Conservation (phyloP, 495 filamentous ascomycete genomes). For the Talaromyces stipitatus region DNA sequence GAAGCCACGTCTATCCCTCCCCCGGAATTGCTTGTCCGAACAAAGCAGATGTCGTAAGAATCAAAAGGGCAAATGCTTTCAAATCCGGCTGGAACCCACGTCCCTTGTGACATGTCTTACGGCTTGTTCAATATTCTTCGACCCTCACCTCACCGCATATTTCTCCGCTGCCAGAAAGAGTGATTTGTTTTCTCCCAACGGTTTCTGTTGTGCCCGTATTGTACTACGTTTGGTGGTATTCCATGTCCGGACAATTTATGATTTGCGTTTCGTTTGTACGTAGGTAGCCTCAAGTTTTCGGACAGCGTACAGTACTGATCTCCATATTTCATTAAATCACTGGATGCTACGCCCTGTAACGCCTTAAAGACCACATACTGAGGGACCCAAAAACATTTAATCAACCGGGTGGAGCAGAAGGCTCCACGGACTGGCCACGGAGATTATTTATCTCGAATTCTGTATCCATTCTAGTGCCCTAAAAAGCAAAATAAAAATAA, state of each 20-base stretch:
- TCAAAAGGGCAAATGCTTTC: not conserved
- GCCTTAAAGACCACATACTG: not conserved
- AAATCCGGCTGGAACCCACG: not conserved
- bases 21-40: not conserved
- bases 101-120: not conserved
- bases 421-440: not conserved
- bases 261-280: not conserved
- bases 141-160: slow-evolving; percentile 6
- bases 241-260: not conserved
- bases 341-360: not conserved
- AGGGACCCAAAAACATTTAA: not conserved
- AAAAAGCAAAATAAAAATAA: not conserved
- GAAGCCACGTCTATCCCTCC: not conserved
- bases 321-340: not conserved
- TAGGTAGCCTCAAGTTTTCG: not conserved
- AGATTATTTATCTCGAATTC: not conserved
- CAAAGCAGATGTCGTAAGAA: not conserved
- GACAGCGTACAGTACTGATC: not conserved
- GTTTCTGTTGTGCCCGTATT: not conserved
- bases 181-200: not conserved
- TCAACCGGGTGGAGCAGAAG: not conserved
- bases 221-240: not conserved
- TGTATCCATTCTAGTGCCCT: not conserved
- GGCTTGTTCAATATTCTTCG: not conserved
- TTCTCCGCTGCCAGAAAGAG: not conserved